Percentiles rank a stretch among this genome's conserved stretches.
These are phyloP conservation scores for Begonia masoniana DNA, from an alignment of 306 rosid genomes.

Conservation along the genomic window DNA sequence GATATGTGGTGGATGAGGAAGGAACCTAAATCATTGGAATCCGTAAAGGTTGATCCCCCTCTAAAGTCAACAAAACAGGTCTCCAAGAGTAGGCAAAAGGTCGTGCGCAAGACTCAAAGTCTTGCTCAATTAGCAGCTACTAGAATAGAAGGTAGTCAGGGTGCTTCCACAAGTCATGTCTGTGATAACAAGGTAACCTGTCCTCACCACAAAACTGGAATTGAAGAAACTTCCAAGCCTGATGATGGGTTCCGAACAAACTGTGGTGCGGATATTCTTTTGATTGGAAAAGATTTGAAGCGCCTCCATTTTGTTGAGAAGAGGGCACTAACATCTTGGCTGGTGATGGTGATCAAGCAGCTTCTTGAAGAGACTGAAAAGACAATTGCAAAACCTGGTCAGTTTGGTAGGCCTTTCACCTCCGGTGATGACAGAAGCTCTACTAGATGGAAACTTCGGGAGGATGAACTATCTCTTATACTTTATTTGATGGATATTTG, in stretches of 20 bases:
- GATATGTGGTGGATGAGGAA: slow-evolving; percentile 86
- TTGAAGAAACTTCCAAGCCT: slow-evolving; percentile 43
- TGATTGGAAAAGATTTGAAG: slow-evolving; percentile 59
- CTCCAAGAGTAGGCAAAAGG: slow-evolving; percentile 59
- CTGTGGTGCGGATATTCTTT: slow-evolving; percentile 39
- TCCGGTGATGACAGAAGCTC: slow-evolving; percentile 49
- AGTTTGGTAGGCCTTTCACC: slow-evolving; percentile 51
- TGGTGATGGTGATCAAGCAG: slow-evolving; percentile 46
- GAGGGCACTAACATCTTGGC: slow-evolving; percentile 63
- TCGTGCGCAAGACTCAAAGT: slow-evolving; percentile 68
- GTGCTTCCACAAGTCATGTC: slow-evolving; percentile 93
- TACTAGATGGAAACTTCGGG: slow-evolving; percentile 75
- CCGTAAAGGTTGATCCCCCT: slow-evolving; percentile 59
- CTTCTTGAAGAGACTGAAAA: slow-evolving; percentile 62
- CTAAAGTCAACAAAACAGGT: slow-evolving; percentile 52
- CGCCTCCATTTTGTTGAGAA: slow-evolving; percentile 66
- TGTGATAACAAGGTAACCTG: slow-evolving; percentile 76
- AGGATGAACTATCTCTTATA: slow-evolving; percentile 70
- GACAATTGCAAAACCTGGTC: slow-evolving; percentile 50
- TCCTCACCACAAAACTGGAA: slow-evolving; percentile 61
- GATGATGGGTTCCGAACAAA: slow-evolving; percentile 34
- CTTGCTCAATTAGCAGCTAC: slow-evolving; percentile 81
- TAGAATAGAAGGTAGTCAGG: slow-evolving; percentile 95
- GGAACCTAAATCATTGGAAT: slow-evolving; percentile 53
- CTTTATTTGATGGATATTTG: slow-evolving; percentile 68